phyloP scores from a whole-genome alignment of 2,329 filamentous ascomycete species.

The Bipolaris cookei region DNA sequence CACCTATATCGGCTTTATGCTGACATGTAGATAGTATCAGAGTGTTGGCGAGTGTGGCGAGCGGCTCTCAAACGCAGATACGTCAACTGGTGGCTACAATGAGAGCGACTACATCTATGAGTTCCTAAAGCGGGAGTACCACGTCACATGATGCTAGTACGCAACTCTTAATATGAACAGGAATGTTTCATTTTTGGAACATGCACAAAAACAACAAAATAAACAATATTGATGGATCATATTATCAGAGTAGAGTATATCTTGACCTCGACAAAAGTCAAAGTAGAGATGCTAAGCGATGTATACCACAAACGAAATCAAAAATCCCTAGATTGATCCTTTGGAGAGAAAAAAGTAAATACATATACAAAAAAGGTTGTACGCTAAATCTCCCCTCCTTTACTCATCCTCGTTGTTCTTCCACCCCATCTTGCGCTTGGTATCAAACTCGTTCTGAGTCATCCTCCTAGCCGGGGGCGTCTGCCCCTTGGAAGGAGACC shows the following conservation, averaged over 20 bases:
- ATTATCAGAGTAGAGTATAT: not conserved
- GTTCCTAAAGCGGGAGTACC: constrained; percentile 34
- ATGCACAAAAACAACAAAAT: not conserved
- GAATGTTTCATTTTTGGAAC: not conserved
- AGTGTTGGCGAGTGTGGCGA: constrained; percentile 24
- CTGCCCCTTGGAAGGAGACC: constrained; percentile 10
- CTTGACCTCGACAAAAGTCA: too few species aligned
- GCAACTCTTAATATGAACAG: not conserved
- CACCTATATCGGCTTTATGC: not conserved
- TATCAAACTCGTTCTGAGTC: constrained; percentile 11
- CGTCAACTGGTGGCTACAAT: constrained; percentile 11
- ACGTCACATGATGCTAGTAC: constrained; percentile 13
- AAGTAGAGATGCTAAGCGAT: not conserved
- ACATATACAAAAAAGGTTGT: not conserved
- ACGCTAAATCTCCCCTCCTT: too few species aligned
- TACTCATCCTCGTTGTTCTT: constrained; percentile 12
- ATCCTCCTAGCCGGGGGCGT: constrained; percentile 6
- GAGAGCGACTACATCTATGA: constrained; percentile 28
- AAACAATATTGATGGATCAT: not conserved
- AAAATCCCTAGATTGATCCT: not conserved
- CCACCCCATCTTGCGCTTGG: constrained; percentile 19
- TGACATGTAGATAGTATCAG: constrained; percentile 22
- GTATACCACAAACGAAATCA: not conserved
- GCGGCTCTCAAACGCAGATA: constrained; percentile 4
- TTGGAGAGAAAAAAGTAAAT: not conserved